Base-by-base conservation (phyloP, 257 asterid species). In the Cordia subcordata region DNA sequence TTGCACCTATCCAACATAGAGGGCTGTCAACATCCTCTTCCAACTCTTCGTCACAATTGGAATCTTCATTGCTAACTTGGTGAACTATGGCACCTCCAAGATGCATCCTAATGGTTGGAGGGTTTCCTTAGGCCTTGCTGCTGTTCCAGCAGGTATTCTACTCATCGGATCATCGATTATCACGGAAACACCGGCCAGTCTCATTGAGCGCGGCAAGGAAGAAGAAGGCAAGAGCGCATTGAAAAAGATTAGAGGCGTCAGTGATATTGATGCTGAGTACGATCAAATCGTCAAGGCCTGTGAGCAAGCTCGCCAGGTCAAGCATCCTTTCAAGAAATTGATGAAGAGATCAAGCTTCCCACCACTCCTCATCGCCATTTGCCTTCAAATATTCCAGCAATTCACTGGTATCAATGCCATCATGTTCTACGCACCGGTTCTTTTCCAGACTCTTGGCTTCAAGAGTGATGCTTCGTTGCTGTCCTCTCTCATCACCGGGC, bases 21-120 rank as follows among this genome's bases (percentile, higher is more conserved):
- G 95, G 96, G 97, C 93, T 0, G 88, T 90, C 27, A 90, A 85
- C 74, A 80, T 87, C 49, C 84, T 87, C 49, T 87, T 85, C 81
- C 97, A 90, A 60, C 90, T 87, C n/a, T 83, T 87, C 71, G 89
- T 0, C 79, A 86, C 33, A n/a, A n/a, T n/a, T n/a, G n/a, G n/a
- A n/a, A n/a, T n/a, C n/a, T n/a, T n/a, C n/a, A n/a, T n/a, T n/a
- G n/a, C n/a, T n/a, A n/a, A n/a, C n/a, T n/a, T n/a, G n/a, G n/a
- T n/a, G n/a, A n/a, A n/a, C n/a, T n/a, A n/a, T n/a, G n/a, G n/a
- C n/a, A n/a, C n/a, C n/a, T n/a, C n/a, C n/a, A n/a, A n/a, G n/a
- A n/a, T n/a, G n/a, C n/a, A n/a, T n/a, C n/a, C n/a, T n/a, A n/a
- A n/a, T n/a, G n/a, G n/a, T n/a, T n/a, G n/a, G n/a, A n/a, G n/a